Base-by-base conservation (phyloP, 306 rosid genomes). In the Luffa acutangula region DNA sequence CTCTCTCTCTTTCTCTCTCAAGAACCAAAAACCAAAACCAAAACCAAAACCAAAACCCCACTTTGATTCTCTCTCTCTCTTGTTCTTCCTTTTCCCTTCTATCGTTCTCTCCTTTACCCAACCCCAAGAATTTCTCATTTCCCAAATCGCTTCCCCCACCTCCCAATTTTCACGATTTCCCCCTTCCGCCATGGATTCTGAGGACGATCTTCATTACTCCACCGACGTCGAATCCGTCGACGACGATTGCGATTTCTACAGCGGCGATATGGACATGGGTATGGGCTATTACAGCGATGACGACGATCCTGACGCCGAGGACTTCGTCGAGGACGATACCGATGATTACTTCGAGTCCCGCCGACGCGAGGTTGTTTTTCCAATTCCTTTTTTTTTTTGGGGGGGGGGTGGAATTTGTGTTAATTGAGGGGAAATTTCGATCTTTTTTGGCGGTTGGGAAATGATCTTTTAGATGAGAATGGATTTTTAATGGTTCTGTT, bases 201-300 rank as follows among this genome's bases (percentile, higher is more conserved):
- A 90, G 42, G 97, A 93, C 54, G 97, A 93, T 86, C 89, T 91
- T 93, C 98, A 88, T 80, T 97, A 91, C 74, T 96, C 98, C 66
- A 81, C 90, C 80, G 97, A 92, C 64, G 46, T 87, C 3, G 96
- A 91, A 67, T 89, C 94, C 39, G 70, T 88, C 36, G 94, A 89
- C 31, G 97, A 93, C 11, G 97, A 89, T 75, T 75, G 78, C 64
- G 78, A 75, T 82, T 92, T 88, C 87, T 92, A 92, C 89, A 88
- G 98, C 73, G 98, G 92, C 18, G 91, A 86, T 17, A 81, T 87
- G 9, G 95, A 86, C 34, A 88, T 82, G 33, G 85, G 86, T 25
- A 46, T 89, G 83, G 91, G 86, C 39, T 87, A 84, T 76, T 85
- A 85, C 87, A 83, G 87, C 80, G 87, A 86, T 73, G 90, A 85